Conservation (phyloP, 352 stramenopile species). For the Phytophthora pini region DNA sequence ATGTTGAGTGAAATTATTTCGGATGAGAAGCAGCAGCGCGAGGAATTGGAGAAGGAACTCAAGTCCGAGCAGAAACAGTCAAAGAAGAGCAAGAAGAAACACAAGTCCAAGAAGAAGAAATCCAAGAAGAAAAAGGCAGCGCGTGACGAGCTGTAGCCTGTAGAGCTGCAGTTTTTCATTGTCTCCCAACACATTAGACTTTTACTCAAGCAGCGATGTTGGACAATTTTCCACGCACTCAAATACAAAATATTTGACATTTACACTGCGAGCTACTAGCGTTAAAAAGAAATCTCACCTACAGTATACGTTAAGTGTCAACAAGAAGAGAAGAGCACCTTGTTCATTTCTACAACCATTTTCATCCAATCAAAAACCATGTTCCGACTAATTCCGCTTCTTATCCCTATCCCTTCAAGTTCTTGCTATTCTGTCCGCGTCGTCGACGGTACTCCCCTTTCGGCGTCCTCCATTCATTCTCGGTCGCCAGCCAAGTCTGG, state of each 20-base stretch:
- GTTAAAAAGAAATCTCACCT: too few species aligned
- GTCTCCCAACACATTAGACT: constrained; percentile 11
- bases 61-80: constrained; percentile 43
- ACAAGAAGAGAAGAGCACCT: too few species aligned
- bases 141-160: constrained; percentile 60
- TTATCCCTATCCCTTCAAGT: neutral
- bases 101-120: constrained; percentile 62
- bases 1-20: constrained; percentile 78
- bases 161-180: neutral
- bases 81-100: constrained; percentile 56
- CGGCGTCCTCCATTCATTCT: constrained; percentile 54
- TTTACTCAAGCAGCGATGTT: neutral
- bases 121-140: constrained; percentile 61
- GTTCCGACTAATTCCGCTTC: neutral
- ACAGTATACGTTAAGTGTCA: neutral
- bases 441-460: constrained; percentile 28
- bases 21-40: constrained; percentile 68
- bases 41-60: constrained; percentile 58
- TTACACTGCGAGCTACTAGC: too few species aligned
- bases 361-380: constrained; percentile 12
- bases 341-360: neutral
- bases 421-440: constrained; percentile 42
- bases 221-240: too few species aligned
- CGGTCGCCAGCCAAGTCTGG: constrained; percentile 20
- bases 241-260: too few species aligned